A percentile compares a stretch with the other conserved stretches of the same genome.
Conservation (phyloP, 1,139 yeast species). For the Geotrichum carabidarum region DNA sequence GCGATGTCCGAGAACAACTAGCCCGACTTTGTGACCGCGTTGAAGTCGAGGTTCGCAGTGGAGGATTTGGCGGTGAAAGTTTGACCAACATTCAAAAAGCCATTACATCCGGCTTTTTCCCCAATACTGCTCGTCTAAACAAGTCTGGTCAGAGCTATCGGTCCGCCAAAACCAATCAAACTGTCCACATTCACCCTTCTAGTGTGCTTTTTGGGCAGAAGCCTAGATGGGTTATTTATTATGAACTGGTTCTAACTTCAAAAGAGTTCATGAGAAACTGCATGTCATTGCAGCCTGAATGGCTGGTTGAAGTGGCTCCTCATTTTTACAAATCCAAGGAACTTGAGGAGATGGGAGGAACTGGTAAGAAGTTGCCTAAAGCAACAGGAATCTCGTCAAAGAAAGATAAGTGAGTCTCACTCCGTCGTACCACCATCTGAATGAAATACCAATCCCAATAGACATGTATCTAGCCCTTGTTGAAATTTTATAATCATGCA, state of each 20-base stretch:
- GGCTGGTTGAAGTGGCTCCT: conserved; percentile 62
- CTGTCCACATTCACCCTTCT: conserved; percentile 80
- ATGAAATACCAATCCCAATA: too few species aligned
- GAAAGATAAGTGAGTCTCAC: too few species aligned
- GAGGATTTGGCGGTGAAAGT: conserved; percentile 26
- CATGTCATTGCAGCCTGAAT: conserved; percentile 61
- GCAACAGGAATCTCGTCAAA: conserved; percentile 6
- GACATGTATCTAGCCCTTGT: too few species aligned
- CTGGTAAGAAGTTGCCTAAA: conserved; percentile 21
- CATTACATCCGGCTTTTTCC: conserved; percentile 75
- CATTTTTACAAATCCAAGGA: conserved; percentile 44
- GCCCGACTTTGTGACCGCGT: conserved; percentile 55
- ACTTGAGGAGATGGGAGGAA: conserved; percentile 25
- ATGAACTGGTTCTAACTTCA: conserved; percentile 79
- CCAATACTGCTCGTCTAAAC: conserved; percentile 67
- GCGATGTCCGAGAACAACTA: conserved; percentile 70
- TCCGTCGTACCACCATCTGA: too few species aligned
- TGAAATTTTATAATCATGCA: too few species aligned
- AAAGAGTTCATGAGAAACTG: conserved; percentile 89
- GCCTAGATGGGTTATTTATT: conserved; percentile 69
- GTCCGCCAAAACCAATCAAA: conserved; percentile 56
- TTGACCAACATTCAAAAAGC: conserved; percentile 53
- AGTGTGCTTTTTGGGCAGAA: conserved; percentile 54
- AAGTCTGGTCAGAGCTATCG: conserved; percentile 68
- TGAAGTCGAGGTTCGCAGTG: conserved; percentile 42